A percentile compares a stretch with the other conserved stretches of the same genome.
phyloP scores from a whole-genome alignment of 1,284 basidiomycete species.

The Microbotryomycetes sp. region DNA sequence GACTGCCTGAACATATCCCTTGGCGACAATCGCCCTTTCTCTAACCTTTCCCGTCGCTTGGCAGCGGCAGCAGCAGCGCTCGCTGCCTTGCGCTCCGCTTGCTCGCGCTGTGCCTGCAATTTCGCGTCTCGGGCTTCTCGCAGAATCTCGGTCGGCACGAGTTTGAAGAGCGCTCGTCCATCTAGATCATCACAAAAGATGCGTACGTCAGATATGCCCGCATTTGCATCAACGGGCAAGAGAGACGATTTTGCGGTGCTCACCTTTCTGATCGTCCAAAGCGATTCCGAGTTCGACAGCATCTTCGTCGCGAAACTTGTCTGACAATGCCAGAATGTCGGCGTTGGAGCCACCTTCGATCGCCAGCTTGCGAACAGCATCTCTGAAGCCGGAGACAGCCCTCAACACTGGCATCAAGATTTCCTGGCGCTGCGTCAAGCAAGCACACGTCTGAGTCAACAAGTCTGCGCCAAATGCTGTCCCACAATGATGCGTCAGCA shows the following conservation, averaged over 20 bases:
- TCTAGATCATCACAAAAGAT: slow-evolving; percentile 46
- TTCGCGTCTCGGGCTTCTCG: slow-evolving; percentile 84
- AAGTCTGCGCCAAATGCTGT: not conserved
- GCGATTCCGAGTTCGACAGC: slow-evolving; percentile 89
- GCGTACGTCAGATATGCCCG: not conserved
- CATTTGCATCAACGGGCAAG: not conserved
- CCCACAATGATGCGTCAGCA: slow-evolving; percentile 4
- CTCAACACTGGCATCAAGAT: slow-evolving; percentile 84
- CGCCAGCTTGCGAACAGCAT: slow-evolving; percentile 74
- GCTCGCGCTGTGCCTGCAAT: slow-evolving; percentile 59
- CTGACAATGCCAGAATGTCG: slow-evolving; percentile 75
- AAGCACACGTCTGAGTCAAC: too few relatives aligned
- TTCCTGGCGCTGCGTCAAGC: slow-evolving; percentile 59
- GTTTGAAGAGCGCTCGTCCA: slow-evolving; percentile 89
- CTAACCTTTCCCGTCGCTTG: slow-evolving; percentile 67
- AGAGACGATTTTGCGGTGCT: slow-evolving; percentile 21
- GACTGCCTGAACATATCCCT: slow-evolving; percentile 63
- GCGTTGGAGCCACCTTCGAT: slow-evolving; percentile 58
- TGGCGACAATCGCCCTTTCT: slow-evolving; percentile 72
- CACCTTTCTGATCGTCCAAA: slow-evolving; percentile 91
- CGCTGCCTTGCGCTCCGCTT: slow-evolving; percentile 72
- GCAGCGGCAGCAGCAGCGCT: slow-evolving; percentile 61
- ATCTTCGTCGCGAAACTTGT: slow-evolving; percentile 82
- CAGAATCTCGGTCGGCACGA: slow-evolving; percentile 76
- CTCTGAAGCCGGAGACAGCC: slow-evolving; percentile 80